A percentile compares a stretch with the other conserved stretches of the same genome.
These are phyloP conservation scores for Diversispora epigaea DNA, from an alignment of 192 early-diverging fungal species.

Conservation along the genomic window DNA sequence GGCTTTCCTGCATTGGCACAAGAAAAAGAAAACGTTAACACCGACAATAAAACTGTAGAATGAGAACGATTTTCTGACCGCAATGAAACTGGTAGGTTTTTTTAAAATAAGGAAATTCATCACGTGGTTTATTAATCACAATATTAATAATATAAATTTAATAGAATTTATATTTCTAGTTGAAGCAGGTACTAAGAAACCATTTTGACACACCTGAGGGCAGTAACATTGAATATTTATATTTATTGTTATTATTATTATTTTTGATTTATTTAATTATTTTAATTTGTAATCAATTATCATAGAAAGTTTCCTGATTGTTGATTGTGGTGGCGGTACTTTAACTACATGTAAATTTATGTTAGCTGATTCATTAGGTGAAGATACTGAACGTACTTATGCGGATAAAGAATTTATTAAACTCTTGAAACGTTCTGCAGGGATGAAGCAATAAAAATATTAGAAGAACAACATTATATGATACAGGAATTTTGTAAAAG, in stretches of 20 bases:
- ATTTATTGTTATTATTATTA: neutral
- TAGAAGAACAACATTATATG: conserved; percentile 34
- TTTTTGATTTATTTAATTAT: neutral
- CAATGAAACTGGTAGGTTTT: no score
- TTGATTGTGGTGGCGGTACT: conserved; percentile 61
- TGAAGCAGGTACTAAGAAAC: neutral
- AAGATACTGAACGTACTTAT: conserved; percentile 43
- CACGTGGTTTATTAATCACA: neutral
- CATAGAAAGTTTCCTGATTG: conserved; percentile 55
- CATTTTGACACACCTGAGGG: neutral
- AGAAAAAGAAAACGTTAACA: neutral
- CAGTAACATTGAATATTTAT: neutral
- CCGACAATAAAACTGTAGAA: neutral
- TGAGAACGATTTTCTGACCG: no score
- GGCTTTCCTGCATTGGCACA: neutral
- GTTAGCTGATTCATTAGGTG: conserved; percentile 34
- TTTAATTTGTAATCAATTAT: neutral
- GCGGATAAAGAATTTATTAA: conserved; percentile 47
- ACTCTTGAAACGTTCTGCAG: conserved; percentile 45
- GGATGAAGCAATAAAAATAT: conserved; percentile 35
- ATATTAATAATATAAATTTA: neutral
- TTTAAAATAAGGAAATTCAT: neutral
- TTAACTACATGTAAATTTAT: conserved; percentile 36
- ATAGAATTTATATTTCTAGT: neutral
- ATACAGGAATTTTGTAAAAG: conserved; percentile 1